Percentiles rank a stretch among this genome's conserved stretches.
phyloP scores from a whole-genome alignment of 2,329 filamentous ascomycete genomes.

The Sclerotinia sclerotiorum region DNA sequence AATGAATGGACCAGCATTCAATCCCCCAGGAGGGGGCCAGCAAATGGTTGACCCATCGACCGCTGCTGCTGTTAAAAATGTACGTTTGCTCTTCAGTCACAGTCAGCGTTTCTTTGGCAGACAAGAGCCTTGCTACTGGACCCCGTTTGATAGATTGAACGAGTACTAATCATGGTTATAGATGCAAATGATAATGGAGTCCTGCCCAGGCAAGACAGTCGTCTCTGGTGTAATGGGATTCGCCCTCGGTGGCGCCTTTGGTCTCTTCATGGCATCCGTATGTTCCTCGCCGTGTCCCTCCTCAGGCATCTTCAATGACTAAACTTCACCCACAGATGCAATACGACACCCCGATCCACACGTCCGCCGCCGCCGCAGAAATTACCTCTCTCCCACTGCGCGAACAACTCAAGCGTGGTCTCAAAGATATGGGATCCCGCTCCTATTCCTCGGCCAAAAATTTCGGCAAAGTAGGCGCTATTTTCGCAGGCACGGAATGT shows the following conservation, averaged over 20 bases:
- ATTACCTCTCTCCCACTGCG: constrained; percentile 70
- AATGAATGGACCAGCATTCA: constrained; percentile 37
- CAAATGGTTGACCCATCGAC: constrained; percentile 35
- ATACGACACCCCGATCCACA: constrained; percentile 83
- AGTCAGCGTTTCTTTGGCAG: background rate
- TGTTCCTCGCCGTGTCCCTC: constrained; percentile 40
- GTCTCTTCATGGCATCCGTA: constrained; percentile 97
- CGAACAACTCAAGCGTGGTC: constrained; percentile 79
- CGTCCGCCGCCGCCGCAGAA: constrained; percentile 44
- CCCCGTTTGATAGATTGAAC: background rate
- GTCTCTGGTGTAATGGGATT: constrained; percentile 94
- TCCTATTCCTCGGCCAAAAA: constrained; percentile 86
- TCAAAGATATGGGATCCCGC: constrained; percentile 90
- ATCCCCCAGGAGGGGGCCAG: constrained; percentile 23
- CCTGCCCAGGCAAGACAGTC: constrained; percentile 82
- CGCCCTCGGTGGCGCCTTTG: constrained; percentile 88
- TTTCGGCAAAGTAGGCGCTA: constrained; percentile 88
- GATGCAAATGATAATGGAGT: constrained; percentile 67
- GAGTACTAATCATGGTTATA: constrained; percentile 21
- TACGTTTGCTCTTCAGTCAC: constrained; percentile 28
- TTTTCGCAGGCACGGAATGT: constrained; percentile 93
- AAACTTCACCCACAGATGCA: constrained; percentile 68
- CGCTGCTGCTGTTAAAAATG: constrained; percentile 38
- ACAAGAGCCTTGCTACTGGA: background rate
- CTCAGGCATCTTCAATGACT: constrained; percentile 15